A percentile compares a stretch with the other conserved stretches of the same genome.
These are phyloP conservation scores for Verticillium isaacii DNA, from an alignment of 2,329 filamentous ascomycete species.

Conservation along the genomic window DNA sequence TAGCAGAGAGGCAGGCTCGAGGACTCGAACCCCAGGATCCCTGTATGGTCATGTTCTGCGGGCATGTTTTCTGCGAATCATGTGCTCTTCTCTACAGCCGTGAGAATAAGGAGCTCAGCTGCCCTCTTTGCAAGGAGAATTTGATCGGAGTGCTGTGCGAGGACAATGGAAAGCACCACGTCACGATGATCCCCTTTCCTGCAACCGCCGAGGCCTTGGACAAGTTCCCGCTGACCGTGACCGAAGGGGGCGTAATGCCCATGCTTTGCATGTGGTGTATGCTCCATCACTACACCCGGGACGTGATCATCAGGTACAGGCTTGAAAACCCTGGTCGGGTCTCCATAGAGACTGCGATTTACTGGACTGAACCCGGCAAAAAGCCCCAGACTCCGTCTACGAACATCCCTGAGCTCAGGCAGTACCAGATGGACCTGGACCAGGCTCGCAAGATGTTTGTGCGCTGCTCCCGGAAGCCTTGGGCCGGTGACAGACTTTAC, in stretches of 20 bases:
- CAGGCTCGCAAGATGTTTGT: neutral
- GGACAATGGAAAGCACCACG: neutral
- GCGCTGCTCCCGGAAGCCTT: neutral
- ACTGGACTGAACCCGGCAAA: neutral
- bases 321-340: neutral
- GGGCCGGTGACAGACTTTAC: neutral
- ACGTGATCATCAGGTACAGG: neutral
- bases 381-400: neutral
- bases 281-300: neutral
- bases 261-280: neutral
- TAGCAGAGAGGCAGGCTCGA: neutral
- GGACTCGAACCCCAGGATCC: neutral
- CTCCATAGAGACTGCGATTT: neutral
- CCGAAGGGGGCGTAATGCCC: neutral
- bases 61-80: neutral
- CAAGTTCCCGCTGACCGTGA: neutral
- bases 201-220: neutral
- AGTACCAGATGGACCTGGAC: neutral
- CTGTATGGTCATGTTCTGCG: neutral
- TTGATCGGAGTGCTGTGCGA: neutral
- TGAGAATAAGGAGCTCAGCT: neutral
- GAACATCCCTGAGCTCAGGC: neutral
- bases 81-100: neutral
- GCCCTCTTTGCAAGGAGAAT: neutral
- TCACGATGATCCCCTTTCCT: neutral